phyloP scores from a whole-genome alignment of 2,329 filamentous ascomycete genomes.

The Colletotrichum lini region DNA sequence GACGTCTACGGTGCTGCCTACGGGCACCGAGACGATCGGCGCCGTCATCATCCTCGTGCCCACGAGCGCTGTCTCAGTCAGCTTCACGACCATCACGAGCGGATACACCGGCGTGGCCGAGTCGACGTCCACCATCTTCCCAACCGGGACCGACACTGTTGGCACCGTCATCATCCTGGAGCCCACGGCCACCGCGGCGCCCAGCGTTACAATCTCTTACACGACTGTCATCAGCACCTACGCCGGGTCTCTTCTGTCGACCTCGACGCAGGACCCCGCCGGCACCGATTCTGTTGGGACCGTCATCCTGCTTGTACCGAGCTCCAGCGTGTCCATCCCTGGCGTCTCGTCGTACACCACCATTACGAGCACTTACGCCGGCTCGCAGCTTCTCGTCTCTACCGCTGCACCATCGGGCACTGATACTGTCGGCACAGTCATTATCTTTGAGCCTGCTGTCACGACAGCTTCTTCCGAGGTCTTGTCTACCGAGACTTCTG shows the following conservation, averaged over 20 bases:
- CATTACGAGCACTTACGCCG: slow-evolving; percentile 1
- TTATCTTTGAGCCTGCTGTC: slow-evolving; percentile 23
- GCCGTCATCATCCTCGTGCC: slow-evolving; percentile 22
- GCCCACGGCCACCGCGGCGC: neutral
- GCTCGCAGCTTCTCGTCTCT: neutral
- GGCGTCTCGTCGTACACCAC: slow-evolving; percentile 13
- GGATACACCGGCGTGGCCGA: slow-evolving; percentile 16
- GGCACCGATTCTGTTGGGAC: slow-evolving; percentile 25
- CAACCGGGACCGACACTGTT: slow-evolving; percentile 13
- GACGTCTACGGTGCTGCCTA: slow-evolving; percentile 26
- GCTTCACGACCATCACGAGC: slow-evolving; percentile 26
- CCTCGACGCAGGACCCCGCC: slow-evolving; percentile 20
- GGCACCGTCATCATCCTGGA: slow-evolving; percentile 31
- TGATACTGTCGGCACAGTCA: slow-evolving; percentile 10
- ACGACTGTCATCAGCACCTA: slow-evolving; percentile 9
- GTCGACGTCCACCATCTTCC: slow-evolving; percentile 19
- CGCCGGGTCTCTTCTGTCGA: slow-evolving; percentile 17
- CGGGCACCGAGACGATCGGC: slow-evolving; percentile 11
- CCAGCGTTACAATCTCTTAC: slow-evolving; percentile 12
- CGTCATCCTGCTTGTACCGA: neutral
- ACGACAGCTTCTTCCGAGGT: neutral
- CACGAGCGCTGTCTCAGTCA: neutral
- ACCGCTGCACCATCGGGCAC: slow-evolving; percentile 7
- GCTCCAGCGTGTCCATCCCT: neutral
- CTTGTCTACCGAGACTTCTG: too few species aligned